Conservation (phyloP, 2,329 filamentous ascomycete genomes). For the Diaporthe australafricana region DNA sequence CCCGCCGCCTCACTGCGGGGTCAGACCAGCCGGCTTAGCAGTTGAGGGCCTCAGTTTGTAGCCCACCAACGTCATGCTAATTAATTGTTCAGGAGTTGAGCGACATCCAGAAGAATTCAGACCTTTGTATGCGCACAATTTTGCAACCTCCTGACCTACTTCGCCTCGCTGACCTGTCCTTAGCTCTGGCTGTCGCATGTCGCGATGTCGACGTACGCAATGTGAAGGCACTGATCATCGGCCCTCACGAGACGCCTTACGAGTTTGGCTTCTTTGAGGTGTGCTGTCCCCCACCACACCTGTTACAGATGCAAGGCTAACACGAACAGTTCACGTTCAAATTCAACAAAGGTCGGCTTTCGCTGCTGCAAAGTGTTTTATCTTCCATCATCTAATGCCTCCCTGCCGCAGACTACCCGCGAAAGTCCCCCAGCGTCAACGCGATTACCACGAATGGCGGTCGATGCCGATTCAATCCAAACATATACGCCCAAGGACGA, state of each 20-base stretch:
- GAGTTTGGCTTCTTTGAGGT: slow-evolving; percentile 98
- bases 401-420: slow-evolving; percentile 79
- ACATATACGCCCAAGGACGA: slow-evolving; percentile 92
- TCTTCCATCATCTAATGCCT: slow-evolving; percentile 7
- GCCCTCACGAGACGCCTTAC: slow-evolving; percentile 93
- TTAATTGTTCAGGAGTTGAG: slow-evolving; percentile 76
- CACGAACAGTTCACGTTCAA: slow-evolving; percentile 76
- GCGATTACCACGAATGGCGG: slow-evolving; percentile 91
- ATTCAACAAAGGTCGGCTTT: slow-evolving; percentile 75
- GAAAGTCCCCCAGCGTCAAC: slow-evolving; percentile 70
- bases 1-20: slow-evolving; percentile 32
- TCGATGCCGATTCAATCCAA: slow-evolving; percentile 92
- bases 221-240: slow-evolving; percentile 88
- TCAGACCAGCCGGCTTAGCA: slow-evolving; percentile 30
- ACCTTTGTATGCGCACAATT: slow-evolving; percentile 75
- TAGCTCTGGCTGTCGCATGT: slow-evolving; percentile 88
- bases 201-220: slow-evolving; percentile 89
- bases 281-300: slow-evolving; percentile 41
- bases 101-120: slow-evolving; percentile 84
- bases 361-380: not conserved
- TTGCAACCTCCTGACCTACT: slow-evolving; percentile 8
- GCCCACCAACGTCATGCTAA: slow-evolving; percentile 29
- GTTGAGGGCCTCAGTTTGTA: slow-evolving; percentile 16
- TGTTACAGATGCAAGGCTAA: slow-evolving; percentile 43
- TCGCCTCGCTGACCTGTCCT: slow-evolving; percentile 39